Conservation (phyloP, 108 stramenopile genomes). For the Cyclotella atomus region DNA sequence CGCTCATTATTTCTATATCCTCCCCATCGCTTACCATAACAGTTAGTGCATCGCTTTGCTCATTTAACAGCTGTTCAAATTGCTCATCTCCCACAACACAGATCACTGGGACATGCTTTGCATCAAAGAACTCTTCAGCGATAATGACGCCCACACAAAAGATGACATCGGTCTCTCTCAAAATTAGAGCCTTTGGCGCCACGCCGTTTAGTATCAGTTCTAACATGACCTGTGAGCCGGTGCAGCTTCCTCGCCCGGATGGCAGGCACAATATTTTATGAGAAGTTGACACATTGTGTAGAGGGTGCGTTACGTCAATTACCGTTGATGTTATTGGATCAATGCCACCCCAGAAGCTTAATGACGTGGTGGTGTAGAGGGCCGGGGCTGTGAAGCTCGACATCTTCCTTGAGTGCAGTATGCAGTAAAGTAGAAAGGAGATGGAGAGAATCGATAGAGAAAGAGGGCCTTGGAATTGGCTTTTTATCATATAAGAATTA, state of each 20-base stretch:
- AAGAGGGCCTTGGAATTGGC: too few relatives aligned
- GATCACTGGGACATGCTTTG: slow-evolving; percentile 20
- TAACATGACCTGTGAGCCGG: slow-evolving; percentile 80
- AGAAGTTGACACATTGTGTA: slow-evolving; percentile 49
- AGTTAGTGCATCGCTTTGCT: background rate
- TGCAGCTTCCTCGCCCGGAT: slow-evolving; percentile 82
- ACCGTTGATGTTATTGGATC: slow-evolving; percentile 67
- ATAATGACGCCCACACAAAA: slow-evolving; percentile 74
- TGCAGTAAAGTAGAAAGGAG: too few relatives aligned
- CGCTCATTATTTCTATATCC: slow-evolving; percentile 7
- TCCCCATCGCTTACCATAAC: background rate
- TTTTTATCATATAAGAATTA: too few relatives aligned
- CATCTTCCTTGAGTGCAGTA: too few relatives aligned
- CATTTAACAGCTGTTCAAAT: slow-evolving; percentile 20
- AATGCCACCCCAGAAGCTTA: slow-evolving; percentile 88
- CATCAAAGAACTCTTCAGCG: slow-evolving; percentile 70
- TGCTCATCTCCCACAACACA: slow-evolving; percentile 25
- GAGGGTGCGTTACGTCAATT: slow-evolving; percentile 74
- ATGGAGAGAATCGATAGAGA: too few relatives aligned
- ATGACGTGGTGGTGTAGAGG: slow-evolving; percentile 35
- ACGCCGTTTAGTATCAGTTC: slow-evolving; percentile 73
- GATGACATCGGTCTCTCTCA: slow-evolving; percentile 68
- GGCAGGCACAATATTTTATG: slow-evolving; percentile 70
- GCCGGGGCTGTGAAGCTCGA: background rate
- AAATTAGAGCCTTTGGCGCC: slow-evolving; percentile 66